Conservation (phyloP, 2,329 filamentous ascomycete genomes). For the Colletotrichum cuscutae region DNA sequence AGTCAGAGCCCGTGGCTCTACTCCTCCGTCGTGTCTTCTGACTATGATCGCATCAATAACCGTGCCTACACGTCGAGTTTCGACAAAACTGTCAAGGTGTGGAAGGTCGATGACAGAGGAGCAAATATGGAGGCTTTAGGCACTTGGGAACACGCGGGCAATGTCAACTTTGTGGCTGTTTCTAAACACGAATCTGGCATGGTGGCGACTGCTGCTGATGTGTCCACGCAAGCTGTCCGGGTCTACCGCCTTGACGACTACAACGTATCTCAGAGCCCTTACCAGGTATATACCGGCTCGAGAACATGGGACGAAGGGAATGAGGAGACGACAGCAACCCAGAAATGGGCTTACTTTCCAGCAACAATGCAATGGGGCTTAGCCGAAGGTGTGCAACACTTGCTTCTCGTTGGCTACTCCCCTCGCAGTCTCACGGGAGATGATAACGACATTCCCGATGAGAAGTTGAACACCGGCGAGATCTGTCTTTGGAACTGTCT, state of each 20-base stretch:
- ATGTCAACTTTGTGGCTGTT: slow-evolving; percentile 71
- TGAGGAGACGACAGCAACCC: slow-evolving; percentile 45
- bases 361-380: slow-evolving; percentile 72
- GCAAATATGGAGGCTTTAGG: slow-evolving; percentile 54
- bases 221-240: slow-evolving; percentile 62
- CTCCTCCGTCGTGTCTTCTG: slow-evolving; percentile 70
- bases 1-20: slow-evolving; percentile 73
- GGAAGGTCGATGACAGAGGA: slow-evolving; percentile 55
- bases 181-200: slow-evolving; percentile 59
- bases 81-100: slow-evolving; percentile 70
- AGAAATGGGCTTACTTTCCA: slow-evolving; percentile 70
- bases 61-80: slow-evolving; percentile 70
- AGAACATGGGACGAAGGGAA: slow-evolving; percentile 37
- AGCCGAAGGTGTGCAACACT: slow-evolving; percentile 53
- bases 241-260: slow-evolving; percentile 60
- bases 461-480: slow-evolving; percentile 67
- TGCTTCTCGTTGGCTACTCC: slow-evolving; percentile 72
- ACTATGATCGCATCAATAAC: slow-evolving; percentile 58
- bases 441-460: slow-evolving; percentile 68
- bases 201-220: slow-evolving; percentile 70
- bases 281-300: slow-evolving; percentile 53
- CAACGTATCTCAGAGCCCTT: slow-evolving; percentile 50
- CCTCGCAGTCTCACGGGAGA: slow-evolving; percentile 64
- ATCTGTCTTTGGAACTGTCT: slow-evolving; percentile 68
- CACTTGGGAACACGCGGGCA: slow-evolving; percentile 67